Evolutionary conservation across 495 filamentous ascomycete genomes (phyloP), one percentile per base, ranked within the genome.

Genomic region (Darksidea phi): DNA sequence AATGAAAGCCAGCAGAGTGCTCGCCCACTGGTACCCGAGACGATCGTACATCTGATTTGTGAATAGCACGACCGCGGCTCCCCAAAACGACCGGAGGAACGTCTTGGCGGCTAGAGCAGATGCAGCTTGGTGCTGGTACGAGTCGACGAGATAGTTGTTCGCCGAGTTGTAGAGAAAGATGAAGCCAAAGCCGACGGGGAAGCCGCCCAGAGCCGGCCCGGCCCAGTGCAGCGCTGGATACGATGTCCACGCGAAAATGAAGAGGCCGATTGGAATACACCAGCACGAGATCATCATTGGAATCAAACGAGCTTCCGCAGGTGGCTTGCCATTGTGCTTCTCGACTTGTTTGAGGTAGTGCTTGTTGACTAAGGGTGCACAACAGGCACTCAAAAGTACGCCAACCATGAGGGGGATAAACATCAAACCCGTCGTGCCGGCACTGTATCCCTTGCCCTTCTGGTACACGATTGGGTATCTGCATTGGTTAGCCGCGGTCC

Each of bases 201-300:
- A 85, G 36, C 89, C 89, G 23, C 84, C 89, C 12, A 94, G 77
- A 1, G 79, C 77, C 1, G 88, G 87, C 0, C 87, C 89, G 48
- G 84, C 77, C 88, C 88, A 92, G 65, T 73, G 79, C 1, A 92
- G 65, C 0, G 54, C 54, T 5, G 81, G 77, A 71, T 87, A 91
- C 0, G 86, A 89, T 1, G 86, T 82, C 89, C 89, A 92, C 34
- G 88, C 89, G 72, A 93, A 93, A 71, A 92, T 88, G 73, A 93
- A 91, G 6, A 91, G 75, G 12, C 87, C 88, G 47, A 88, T 76
- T 0, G 88, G 88, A 66, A 92, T 83, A 63, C 82, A 79, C 88
- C 88, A 92, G 79, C 89, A 93, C 25, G 83, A 84, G 18, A 79
- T 69, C 89, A 95, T 93, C 88, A 93, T 92, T 12, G 89, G 88